Conservation (phyloP, 495 filamentous ascomycete species). For the Aspergillus incahuasiensis region DNA sequence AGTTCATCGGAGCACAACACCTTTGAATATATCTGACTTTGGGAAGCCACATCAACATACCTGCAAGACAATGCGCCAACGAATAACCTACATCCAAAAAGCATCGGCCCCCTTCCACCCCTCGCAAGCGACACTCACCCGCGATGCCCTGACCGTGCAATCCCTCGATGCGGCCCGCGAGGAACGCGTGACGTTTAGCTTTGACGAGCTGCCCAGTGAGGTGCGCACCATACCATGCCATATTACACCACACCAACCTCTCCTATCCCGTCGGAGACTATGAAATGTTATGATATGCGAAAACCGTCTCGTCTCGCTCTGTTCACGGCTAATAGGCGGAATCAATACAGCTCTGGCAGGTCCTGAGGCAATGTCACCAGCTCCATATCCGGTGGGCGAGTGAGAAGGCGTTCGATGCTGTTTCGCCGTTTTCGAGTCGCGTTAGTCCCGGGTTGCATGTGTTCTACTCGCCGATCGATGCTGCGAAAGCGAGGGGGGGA, state of each 20-base stretch:
- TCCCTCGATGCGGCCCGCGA: slow-evolving; percentile 63
- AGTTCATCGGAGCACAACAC: too few relatives aligned
- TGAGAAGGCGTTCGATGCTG: slow-evolving; percentile 46
- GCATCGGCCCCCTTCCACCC: slow-evolving; percentile 57
- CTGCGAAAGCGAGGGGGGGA: not conserved
- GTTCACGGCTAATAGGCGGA: not conserved
- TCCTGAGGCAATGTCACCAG: slow-evolving; percentile 65
- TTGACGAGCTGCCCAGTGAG: slow-evolving; percentile 69
- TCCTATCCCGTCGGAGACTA: too few relatives aligned
- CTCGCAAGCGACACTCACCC: slow-evolving; percentile 49
- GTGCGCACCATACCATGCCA: slow-evolving; percentile 31
- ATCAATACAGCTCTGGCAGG: slow-evolving; percentile 44
- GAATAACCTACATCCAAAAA: slow-evolving; percentile 74
- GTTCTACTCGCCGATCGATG: slow-evolving; percentile 59
- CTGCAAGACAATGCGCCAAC: slow-evolving; percentile 67
- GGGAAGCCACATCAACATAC: not conserved
- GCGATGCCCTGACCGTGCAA: slow-evolving; percentile 47
- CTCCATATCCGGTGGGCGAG: slow-evolving; percentile 79
- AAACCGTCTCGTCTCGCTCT: too few relatives aligned
- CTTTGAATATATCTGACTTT: not conserved
- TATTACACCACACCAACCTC: too few relatives aligned
- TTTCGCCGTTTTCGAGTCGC: slow-evolving; percentile 68
- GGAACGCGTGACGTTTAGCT: slow-evolving; percentile 68
- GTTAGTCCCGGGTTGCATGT: slow-evolving; percentile 79
- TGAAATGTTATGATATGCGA: too few relatives aligned